A percentile compares a stretch with the other conserved stretches of the same genome.
Conservation (phyloP, 306 rosid genomes). For the Psophocarpus tetragonolobus region DNA sequence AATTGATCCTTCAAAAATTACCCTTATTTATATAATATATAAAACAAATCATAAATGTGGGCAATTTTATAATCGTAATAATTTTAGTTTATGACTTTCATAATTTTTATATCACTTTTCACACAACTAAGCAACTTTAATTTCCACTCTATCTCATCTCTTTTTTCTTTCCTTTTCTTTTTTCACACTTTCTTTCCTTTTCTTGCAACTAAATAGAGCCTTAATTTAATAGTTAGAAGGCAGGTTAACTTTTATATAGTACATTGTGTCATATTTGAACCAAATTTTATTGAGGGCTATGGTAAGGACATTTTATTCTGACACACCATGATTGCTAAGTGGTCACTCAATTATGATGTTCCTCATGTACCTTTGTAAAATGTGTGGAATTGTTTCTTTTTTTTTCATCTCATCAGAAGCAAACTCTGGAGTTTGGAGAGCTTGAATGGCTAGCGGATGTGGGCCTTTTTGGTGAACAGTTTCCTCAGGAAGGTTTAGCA, state of each 20-base stretch:
- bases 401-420: conserved; percentile 63
- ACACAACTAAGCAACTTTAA: too few species aligned
- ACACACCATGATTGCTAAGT: background rate
- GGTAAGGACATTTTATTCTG: conserved; percentile 1
- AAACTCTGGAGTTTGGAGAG: conserved; percentile 79
- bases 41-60: too few species aligned
- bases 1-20: too few species aligned
- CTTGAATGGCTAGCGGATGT: conserved; percentile 85
- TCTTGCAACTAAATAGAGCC: too few species aligned
- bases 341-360: background rate
- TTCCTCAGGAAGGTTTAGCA: conserved; percentile 65
- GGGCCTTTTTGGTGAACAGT: conserved; percentile 71
- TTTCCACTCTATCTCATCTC: too few species aligned
- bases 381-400: background rate
- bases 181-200: too few species aligned
- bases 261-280: conserved; percentile 1
- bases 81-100: too few species aligned
- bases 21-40: too few species aligned
- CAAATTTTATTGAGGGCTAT: background rate
- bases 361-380: background rate
- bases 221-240: background rate
- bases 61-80: too few species aligned
- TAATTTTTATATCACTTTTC: too few species aligned
- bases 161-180: too few species aligned
- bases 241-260: background rate